Conservation (phyloP, 2,329 filamentous ascomycete species). For the Aspergillus floridensis region DNA sequence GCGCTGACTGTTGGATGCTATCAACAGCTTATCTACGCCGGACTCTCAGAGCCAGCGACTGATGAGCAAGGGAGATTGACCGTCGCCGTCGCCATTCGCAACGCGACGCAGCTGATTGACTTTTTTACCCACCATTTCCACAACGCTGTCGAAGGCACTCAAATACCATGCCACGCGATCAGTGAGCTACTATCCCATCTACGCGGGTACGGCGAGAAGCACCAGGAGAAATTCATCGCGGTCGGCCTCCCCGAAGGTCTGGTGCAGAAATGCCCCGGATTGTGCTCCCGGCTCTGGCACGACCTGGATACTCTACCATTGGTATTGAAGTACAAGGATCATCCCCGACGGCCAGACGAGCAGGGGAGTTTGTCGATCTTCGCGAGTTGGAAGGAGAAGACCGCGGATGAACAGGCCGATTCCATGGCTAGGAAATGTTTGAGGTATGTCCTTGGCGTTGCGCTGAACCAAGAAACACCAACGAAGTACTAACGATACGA, state of each 20-base stretch:
- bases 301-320: constrained; percentile 72
- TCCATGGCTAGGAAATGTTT: constrained; percentile 74
- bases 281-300: constrained; percentile 68
- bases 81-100: constrained; percentile 66
- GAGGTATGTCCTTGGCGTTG: constrained; percentile 44
- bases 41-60: background rate
- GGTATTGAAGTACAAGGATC: constrained; percentile 45
- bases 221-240: constrained; percentile 69
- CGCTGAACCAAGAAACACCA: too few species aligned
- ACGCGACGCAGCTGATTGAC: constrained; percentile 68
- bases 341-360: background rate
- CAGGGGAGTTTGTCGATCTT: constrained; percentile 21
- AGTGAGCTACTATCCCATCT: constrained; percentile 58
- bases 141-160: constrained; percentile 22
- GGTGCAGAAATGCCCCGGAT: constrained; percentile 57
- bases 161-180: constrained; percentile 49
- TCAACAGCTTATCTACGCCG: background rate
- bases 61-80: background rate
- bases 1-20: background rate
- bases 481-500: background rate
- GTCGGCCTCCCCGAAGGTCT: constrained; percentile 62
- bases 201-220: constrained; percentile 58
- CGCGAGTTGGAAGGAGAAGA: constrained; percentile 49
- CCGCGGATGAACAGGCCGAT: constrained; percentile 73
- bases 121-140: constrained; percentile 60